phyloP scores from a whole-genome alignment of 2,329 filamentous ascomycete species.

The Monosporascus cannonballus region DNA sequence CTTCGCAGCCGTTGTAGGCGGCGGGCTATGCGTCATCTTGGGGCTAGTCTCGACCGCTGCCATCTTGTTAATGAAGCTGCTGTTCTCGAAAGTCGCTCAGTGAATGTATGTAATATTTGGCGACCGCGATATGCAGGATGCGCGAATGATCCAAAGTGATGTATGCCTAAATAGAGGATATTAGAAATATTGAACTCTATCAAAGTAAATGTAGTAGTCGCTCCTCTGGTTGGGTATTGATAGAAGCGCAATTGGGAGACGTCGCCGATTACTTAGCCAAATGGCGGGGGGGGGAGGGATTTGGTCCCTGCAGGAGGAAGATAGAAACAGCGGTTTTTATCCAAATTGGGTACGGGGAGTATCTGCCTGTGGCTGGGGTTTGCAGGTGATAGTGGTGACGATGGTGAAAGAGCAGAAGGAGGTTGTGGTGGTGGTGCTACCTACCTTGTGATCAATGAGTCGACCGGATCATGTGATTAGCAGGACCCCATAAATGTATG shows the following conservation, averaged over 20 bases:
- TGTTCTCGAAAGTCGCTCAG: background rate
- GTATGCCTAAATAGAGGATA: no score
- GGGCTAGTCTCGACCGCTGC: conserved; percentile 22
- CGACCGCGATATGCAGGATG: no score
- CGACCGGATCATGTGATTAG: no score
- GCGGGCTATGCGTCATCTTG: conserved; percentile 16
- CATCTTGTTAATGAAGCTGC: conserved; percentile 14
- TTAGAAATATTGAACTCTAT: background rate
- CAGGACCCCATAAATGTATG: no score
- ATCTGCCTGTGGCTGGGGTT: background rate
- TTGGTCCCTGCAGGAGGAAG: background rate
- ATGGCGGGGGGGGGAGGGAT: background rate
- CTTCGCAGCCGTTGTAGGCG: conserved; percentile 12
- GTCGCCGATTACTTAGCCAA: background rate
- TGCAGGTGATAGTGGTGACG: no score
- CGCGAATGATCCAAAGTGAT: no score
- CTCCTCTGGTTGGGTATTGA: background rate
- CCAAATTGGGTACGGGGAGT: background rate
- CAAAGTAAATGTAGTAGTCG: background rate
- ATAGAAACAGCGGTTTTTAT: background rate
- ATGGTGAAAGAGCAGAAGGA: no score
- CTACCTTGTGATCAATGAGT: no score
- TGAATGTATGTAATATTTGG: no score
- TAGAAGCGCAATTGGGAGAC: background rate
- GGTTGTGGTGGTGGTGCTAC: no score